phyloP scores from a whole-genome alignment of 1,139 yeast species.

The Yamadazyma buinensis region DNA sequence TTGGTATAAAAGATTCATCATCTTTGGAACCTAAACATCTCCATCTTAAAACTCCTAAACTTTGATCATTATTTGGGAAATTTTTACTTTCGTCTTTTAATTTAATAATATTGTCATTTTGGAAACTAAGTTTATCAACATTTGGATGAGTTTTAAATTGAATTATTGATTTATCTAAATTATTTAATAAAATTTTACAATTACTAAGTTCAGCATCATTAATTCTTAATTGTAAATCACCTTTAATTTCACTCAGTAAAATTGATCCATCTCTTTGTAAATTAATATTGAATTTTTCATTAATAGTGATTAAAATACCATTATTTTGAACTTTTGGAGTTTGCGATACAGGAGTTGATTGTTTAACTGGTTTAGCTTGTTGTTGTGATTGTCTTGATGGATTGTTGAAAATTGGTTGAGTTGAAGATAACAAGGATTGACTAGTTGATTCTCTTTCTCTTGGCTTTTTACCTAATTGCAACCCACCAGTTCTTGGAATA shows the following conservation, averaged over 20 bases:
- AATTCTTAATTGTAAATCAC: conserved; percentile 85
- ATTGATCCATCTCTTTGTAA: conserved; percentile 83
- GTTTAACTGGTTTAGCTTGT: conserved; percentile 10
- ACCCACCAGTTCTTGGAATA: conserved; percentile 54
- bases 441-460: conserved; percentile 24
- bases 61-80: conserved; percentile 89
- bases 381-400: conserved; percentile 8
- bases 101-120: conserved; percentile 54
- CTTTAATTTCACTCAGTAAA: conserved; percentile 74
- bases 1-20: conserved; percentile 59
- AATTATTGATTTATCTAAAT: conserved; percentile 36
- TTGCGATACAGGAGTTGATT: conserved; percentile 23
- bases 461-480: conserved; percentile 74
- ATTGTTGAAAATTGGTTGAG: conserved; percentile 9
- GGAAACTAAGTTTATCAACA: conserved; percentile 76
- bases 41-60: conserved; percentile 92
- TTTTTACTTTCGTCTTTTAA: conserved; percentile 74
- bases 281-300: conserved; percentile 75
- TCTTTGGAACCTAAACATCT: conserved; percentile 55
- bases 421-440: conserved; percentile 40
- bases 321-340: conserved; percentile 49
- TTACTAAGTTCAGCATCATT: conserved; percentile 67
- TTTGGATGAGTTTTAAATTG: conserved; percentile 95
- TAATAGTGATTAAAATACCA: conserved; percentile 74
- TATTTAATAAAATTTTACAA: conserved; percentile 57